Base-by-base conservation (phyloP, 805 yeast species). In the Candida jianshihensis region DNA sequence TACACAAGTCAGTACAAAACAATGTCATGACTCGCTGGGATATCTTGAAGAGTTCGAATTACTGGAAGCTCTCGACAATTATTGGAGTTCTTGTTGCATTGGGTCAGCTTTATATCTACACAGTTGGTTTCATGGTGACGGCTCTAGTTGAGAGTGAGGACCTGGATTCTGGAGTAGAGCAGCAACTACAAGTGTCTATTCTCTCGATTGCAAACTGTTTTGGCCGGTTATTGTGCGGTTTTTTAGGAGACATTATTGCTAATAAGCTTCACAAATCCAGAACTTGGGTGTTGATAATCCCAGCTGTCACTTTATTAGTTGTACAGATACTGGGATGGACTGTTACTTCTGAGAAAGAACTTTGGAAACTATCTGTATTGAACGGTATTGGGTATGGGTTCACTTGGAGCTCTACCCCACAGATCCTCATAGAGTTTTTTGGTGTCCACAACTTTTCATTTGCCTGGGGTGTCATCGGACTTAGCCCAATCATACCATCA, bases 381-480 rank as follows among this genome's bases (percentile, higher is more conserved):
- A 69, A 74, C 21, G 94, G 94, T 0, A 61, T 78, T 26, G 81
- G 79, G 27, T 84, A 84, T 57, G 94, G 94, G 1, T 71, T 76
- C 43, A 67, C 78, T 17, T 81, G 81, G 59, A 82, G 89, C 34
- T 66, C 81, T 8, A 71, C 74, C 57, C 92, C 94, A 5, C 75
- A 83, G n/a, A 73, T 84, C 16, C 70, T 81, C n/a, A 73, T 86
- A 14, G 90, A 84, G 44, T 57, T 70, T 9, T 83, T 81, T 59
- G 92, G 92, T 3, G 71, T 84, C 63, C 63, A 63, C 14, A 66
- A 71, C 35, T 81, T 82, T 48, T 72, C 84, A 7, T 75, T 71
- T 44, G 81, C 81, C 49, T 83, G 88, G 85, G 94, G 94, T 0
- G 52, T 78, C 25, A 68, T 81, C 17, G 76, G 79, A 10, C 50